Base-by-base conservation (phyloP, 2,329 filamentous ascomycete species). In the Talaromyces amestolkiae region DNA sequence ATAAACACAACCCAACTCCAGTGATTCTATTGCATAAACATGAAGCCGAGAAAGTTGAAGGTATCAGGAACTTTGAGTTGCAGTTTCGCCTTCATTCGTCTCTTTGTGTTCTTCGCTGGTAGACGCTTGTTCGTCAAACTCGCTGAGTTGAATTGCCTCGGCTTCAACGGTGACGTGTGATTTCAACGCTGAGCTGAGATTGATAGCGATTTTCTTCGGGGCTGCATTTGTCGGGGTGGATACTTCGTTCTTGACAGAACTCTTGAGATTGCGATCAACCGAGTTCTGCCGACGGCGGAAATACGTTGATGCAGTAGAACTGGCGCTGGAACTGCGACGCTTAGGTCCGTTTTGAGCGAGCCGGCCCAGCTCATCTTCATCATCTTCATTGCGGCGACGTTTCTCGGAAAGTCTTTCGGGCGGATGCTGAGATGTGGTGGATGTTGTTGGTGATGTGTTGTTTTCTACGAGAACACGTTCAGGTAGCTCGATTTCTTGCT, bases 291-390 rank as follows among this genome's bases (percentile, higher is more conserved):
- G 78, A 53, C 74, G 72, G 53, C 74, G 70, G 31, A 79, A 41
- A 11, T 73, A 68, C 9, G 75, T 75, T 15, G 74, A 71, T 56
- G 75, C 74, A 27, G 71, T 70, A 5, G 74, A 72, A 58, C 75
- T 77, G 66, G 53, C 74, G 13, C 73, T 78, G 13, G 80, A 82
- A 66, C 78, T 82, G 66, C 81, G 76, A 61, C 81, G 76, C 69
- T 82, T 82, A 1, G 79, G 75, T 27, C 76, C 79, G 10, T 77
- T 75, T 43, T 64, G 58, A 69, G 91, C 87, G 71, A 97, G 84
- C 78, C 95, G 96, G 63, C 89, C 88, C n/a, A 98, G 80, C 73
- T 94, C 92, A 69, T 97, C 93, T 64, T 97, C 93, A 54, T 97
- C 94, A 53, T 97, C 94, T 68, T 97, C 94, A 71, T 84, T 81